A percentile compares a stretch with the other conserved stretches of the same genome.
Conservation (phyloP, 2,329 filamentous ascomycete species). For the Colletotrichum neosansevieriae region DNA sequence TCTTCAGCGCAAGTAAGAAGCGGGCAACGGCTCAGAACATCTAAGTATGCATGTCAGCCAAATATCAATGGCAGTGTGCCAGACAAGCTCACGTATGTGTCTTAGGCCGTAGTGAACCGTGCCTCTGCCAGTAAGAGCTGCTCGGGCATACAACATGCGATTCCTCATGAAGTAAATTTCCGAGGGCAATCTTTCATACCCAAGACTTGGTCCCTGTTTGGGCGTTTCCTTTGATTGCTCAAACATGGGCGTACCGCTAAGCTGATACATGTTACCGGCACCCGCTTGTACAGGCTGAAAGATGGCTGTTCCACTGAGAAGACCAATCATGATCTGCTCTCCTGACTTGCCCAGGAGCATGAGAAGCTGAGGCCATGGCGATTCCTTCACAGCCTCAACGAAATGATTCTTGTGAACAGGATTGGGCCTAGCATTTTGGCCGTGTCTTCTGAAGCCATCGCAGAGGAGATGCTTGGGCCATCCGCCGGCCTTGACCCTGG, state of each 20-base stretch:
- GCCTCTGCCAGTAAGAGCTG: conserved; percentile 76
- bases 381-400: conserved; percentile 74
- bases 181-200: conserved; percentile 53
- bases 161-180: conserved; percentile 83
- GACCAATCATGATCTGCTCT: conserved; percentile 80
- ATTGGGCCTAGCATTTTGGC: conserved; percentile 58
- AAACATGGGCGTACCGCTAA: conserved; percentile 73
- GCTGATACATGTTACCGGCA: conserved; percentile 78
- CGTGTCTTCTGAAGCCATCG: conserved; percentile 77
- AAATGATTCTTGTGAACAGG: conserved; percentile 76
- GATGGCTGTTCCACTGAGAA: conserved; percentile 82
- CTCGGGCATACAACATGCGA: conserved; percentile 87
- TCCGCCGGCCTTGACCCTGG: conserved; percentile 58
- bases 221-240: conserved; percentile 47
- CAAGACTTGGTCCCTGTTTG: neutral
- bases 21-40: conserved; percentile 81
- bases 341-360: conserved; percentile 79
- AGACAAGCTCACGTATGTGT: conserved; percentile 77
- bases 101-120: conserved; percentile 79
- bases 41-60: conserved; percentile 56
- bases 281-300: conserved; percentile 74
- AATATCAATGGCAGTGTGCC: too few relatives aligned
- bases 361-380: conserved; percentile 82
- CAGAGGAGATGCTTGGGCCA: conserved; percentile 82
- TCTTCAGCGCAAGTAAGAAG: neutral